Evolutionary conservation across 2,329 filamentous ascomycete species (phyloP).

Genomic region (Coniochaeta pulveracea): DNA sequence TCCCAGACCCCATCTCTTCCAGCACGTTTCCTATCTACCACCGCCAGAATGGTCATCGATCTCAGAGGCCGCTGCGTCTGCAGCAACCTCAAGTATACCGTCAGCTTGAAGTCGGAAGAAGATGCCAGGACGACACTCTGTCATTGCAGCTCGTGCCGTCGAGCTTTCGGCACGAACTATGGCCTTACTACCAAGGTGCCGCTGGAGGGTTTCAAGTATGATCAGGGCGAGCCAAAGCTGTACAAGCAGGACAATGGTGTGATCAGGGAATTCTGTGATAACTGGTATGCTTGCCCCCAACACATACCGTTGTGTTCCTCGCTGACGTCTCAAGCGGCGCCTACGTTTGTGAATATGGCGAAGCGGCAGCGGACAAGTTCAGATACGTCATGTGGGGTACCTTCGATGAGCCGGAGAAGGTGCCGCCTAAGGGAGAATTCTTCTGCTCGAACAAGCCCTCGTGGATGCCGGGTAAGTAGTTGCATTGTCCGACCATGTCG

Average conservation of each 20-base stretch:
- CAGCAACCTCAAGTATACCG: conserved; percentile 13
- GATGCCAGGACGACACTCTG: conserved; percentile 19
- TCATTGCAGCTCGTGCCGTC: conserved; percentile 20
- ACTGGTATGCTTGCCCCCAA: conserved; percentile 18
- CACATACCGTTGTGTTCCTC: background rate
- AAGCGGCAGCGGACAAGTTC: conserved; percentile 31
- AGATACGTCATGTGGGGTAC: conserved; percentile 34
- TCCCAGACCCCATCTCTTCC: background rate
- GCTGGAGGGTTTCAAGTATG: conserved; percentile 16
- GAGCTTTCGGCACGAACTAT: conserved; percentile 21
- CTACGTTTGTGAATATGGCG: no score
- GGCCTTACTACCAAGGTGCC: conserved; percentile 20
- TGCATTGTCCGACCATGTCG: background rate
- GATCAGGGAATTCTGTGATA: conserved; percentile 19
- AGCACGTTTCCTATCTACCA: conserved; percentile 1
- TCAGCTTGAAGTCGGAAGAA: conserved; percentile 15
- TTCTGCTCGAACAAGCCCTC: conserved; percentile 33
- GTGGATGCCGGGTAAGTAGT: conserved; percentile 36
- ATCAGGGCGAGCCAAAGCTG: conserved; percentile 13
- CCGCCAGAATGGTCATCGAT: conserved; percentile 6
- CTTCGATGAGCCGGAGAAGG: conserved; percentile 32
- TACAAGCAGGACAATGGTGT: conserved; percentile 20
- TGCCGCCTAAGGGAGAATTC: conserved; percentile 43
- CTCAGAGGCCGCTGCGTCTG: conserved; percentile 15
- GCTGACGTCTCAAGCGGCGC: background rate